A percentile compares a stretch with the other conserved stretches of the same genome.
These are phyloP conservation scores for Calonectria ilicicola DNA, from an alignment of 2,329 filamentous ascomycete genomes.

Conservation along the genomic window DNA sequence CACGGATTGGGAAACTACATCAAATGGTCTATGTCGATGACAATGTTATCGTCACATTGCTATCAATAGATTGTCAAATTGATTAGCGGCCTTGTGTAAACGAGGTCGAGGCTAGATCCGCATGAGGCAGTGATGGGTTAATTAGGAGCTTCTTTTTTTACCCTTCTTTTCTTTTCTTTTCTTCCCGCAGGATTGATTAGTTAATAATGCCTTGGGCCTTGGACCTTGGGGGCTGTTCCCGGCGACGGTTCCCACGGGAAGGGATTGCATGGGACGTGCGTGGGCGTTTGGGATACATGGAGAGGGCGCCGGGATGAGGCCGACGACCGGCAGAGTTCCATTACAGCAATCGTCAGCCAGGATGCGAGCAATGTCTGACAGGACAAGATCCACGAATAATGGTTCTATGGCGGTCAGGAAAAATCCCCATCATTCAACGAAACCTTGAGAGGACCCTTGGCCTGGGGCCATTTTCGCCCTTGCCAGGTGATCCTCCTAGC, in stretches of 20 bases:
- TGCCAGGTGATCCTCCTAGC: neutral
- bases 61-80: neutral
- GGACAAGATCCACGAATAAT: neutral
- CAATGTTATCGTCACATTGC: neutral
- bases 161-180: neutral
- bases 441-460: neutral
- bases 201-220: neutral
- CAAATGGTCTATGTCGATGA: neutral
- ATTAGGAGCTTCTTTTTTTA: neutral
- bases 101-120: neutral
- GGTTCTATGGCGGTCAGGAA: conserved; percentile 1
- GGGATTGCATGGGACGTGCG: neutral
- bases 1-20: neutral
- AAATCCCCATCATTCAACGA: neutral
- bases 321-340: neutral
- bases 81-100: neutral
- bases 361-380: neutral
- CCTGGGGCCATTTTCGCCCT: neutral
- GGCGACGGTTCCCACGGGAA: neutral
- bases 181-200: neutral
- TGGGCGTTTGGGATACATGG: neutral
- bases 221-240: neutral
- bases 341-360: neutral
- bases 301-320: neutral
- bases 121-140: neutral